These are phyloP conservation scores for Chalaropsis thielavioides DNA, from an alignment of 2,329 filamentous ascomycete genomes.

Conservation along the genomic window DNA sequence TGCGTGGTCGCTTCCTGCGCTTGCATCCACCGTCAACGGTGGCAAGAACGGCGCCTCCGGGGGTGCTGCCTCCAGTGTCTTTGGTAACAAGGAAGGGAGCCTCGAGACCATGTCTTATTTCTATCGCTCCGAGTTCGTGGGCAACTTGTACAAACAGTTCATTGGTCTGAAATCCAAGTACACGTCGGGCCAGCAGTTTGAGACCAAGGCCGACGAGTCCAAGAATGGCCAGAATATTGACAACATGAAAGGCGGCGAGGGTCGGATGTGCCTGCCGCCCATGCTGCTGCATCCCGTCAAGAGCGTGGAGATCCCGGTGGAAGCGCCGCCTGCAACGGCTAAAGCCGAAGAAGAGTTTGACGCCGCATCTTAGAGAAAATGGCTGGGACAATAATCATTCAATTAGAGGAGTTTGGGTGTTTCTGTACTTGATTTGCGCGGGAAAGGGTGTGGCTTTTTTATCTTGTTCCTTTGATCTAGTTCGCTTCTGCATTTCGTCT, in stretches of 20 bases:
- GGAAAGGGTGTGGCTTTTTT: neutral
- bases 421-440: neutral
- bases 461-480: neutral
- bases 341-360: constrained; percentile 30
- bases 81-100: constrained; percentile 79
- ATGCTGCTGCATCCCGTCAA: constrained; percentile 88
- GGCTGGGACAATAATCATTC: neutral
- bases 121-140: constrained; percentile 71
- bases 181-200: constrained; percentile 63
- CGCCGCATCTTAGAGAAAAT: constrained; percentile 28
- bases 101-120: constrained; percentile 81
- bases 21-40: constrained; percentile 67
- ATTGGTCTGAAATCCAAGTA: constrained; percentile 67
- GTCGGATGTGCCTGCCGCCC: constrained; percentile 78
- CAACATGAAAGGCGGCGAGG: constrained; percentile 53
- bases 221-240: constrained; percentile 35
- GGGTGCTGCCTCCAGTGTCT: constrained; percentile 57
- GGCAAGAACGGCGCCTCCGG: constrained; percentile 61
- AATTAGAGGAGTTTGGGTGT: constrained; percentile 1
- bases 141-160: constrained; percentile 74
- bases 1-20: constrained; percentile 66
- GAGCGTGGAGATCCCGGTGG: constrained; percentile 51
- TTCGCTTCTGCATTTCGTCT: neutral
- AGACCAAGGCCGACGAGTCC: constrained; percentile 41
- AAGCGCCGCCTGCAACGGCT: constrained; percentile 35